A percentile compares a stretch with the other conserved stretches of the same genome.
Conservation (phyloP, 139 green algal genomes). For the Nannochloris sp. region DNA sequence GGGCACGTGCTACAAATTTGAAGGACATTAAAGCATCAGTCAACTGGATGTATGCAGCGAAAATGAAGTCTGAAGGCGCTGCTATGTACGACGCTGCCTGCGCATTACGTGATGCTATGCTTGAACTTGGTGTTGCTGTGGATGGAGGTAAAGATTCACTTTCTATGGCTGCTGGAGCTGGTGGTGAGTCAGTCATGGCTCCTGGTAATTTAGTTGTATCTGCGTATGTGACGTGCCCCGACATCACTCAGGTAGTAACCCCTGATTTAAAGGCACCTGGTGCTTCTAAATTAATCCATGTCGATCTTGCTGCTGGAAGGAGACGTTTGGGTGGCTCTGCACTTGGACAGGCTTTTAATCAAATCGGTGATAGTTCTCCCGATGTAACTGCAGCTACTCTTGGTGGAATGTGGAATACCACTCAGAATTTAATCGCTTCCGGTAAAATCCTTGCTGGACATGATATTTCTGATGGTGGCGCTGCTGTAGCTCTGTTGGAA, state of each 20-base stretch:
- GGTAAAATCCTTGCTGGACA: constrained; percentile 78
- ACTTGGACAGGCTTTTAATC: constrained; percentile 74
- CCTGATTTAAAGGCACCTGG: constrained; percentile 73
- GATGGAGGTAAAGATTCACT: constrained; percentile 98
- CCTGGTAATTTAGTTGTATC: constrained; percentile 94
- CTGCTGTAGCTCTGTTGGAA: constrained; percentile 79
- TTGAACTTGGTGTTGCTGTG: constrained; percentile 81
- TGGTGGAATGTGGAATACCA: constrained; percentile 70
- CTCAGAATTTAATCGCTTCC: constrained; percentile 65
- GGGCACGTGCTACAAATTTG: constrained; percentile 64
- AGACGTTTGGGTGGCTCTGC: constrained; percentile 82
- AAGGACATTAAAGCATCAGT: constrained; percentile 87
- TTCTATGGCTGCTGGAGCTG: constrained; percentile 89
- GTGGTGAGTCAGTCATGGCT: constrained; percentile 85
- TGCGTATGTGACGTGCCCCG: constrained; percentile 89
- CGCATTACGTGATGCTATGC: constrained; percentile 60
- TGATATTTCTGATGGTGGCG: constrained; percentile 91
- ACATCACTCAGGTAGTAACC: constrained; percentile 85
- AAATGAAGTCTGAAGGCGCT: constrained; percentile 89
- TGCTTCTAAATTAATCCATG: constrained; percentile 66
- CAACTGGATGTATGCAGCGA: constrained; percentile 99
- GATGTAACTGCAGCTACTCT: constrained; percentile 71
- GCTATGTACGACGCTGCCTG: constrained; percentile 92
- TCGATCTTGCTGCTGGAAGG: constrained; percentile 71
- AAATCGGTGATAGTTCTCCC: constrained; percentile 73